Evolutionary conservation across 1,139 yeast genomes (phyloP), one percentile per base, ranked within the genome.

Genomic region (Taiozyma onychis): DNA sequence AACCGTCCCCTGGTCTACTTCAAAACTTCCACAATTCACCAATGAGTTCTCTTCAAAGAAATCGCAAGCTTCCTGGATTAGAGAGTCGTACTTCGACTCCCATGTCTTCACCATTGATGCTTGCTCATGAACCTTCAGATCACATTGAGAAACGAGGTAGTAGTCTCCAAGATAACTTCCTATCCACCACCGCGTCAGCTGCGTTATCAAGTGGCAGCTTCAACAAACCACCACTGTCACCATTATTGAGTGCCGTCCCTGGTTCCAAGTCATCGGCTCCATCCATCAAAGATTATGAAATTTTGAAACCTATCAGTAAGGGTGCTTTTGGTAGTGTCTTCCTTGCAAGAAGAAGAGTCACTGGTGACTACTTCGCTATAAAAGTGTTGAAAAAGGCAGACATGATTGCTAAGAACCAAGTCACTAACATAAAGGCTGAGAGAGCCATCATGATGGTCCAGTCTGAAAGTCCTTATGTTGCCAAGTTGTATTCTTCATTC

Each of bases 321-420:
- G 99, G 99, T 34, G 99, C 99, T 0, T 95, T 91, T 73, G 99
- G 99, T 0, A 86, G 96, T 41, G 99, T 95, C 1, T 93, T 84
- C 64, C 72, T 95, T 18, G 93, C 97, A 0, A 81, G 85, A 56
- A 78, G 95, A 59, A 85, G 82, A 59, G 68, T 86, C 14, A 93
- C 98, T 0, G 97, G 98, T 2, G 99, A 95, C 56, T 88, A 90
- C 65, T 95, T 88, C 59, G 99, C 99, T 1, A 90, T 95, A 54
- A 95, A 95, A 66, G 95, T 91, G n/a, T 72, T 95, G 55, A 88
- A 85, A 59, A 95, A 95, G 66, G 80, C 95, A 6, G 99, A 93
- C 66, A 93, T 95, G 98, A 84, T 93, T 56, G 95, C 96, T 2
- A 93, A 93, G 68, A 95, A 95, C 72, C 99, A 95, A 70, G 95